Conservation (phyloP, 768 basidiomycete genomes). For the Amanita rimosa region DNA sequence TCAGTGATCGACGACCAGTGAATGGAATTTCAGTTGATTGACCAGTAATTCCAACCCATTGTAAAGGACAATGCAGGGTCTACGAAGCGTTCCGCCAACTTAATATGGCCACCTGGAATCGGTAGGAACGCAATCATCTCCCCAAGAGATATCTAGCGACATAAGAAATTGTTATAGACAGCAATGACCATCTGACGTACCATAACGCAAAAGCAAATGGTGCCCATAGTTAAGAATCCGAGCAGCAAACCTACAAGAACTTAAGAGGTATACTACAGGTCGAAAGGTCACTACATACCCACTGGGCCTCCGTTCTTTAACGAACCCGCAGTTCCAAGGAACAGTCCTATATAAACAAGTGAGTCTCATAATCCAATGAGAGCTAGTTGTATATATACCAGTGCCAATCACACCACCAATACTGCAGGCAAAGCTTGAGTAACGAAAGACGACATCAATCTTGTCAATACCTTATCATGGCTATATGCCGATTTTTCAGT, state of each 20-base stretch:
- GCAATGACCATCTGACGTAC: slow-evolving; percentile 19
- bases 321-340: slow-evolving; percentile 49
- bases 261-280: background rate
- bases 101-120: slow-evolving; percentile 73
- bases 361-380: background rate
- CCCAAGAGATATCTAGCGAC: slow-evolving; percentile 46
- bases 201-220: slow-evolving; percentile 67
- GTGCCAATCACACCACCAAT: slow-evolving; percentile 53
- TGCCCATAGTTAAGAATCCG: slow-evolving; percentile 55
- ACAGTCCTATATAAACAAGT: slow-evolving; percentile 34
- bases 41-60: slow-evolving; percentile 45
- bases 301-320: slow-evolving; percentile 53
- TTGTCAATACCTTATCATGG: slow-evolving; percentile 57
- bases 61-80: slow-evolving; percentile 59
- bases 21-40: background rate
- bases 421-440: slow-evolving; percentile 19
- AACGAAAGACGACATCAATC: background rate
- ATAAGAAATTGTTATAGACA: background rate
- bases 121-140: slow-evolving; percentile 76
- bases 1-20: background rate
- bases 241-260: slow-evolving; percentile 44
- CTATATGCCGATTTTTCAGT: slow-evolving; percentile 68
- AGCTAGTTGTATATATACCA: slow-evolving; percentile 27
- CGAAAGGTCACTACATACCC: slow-evolving; percentile 24
- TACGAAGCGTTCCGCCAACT: slow-evolving; percentile 72